Conservation (phyloP, 1,284 basidiomycete species). For the Sanghuangporus baumii region DNA sequence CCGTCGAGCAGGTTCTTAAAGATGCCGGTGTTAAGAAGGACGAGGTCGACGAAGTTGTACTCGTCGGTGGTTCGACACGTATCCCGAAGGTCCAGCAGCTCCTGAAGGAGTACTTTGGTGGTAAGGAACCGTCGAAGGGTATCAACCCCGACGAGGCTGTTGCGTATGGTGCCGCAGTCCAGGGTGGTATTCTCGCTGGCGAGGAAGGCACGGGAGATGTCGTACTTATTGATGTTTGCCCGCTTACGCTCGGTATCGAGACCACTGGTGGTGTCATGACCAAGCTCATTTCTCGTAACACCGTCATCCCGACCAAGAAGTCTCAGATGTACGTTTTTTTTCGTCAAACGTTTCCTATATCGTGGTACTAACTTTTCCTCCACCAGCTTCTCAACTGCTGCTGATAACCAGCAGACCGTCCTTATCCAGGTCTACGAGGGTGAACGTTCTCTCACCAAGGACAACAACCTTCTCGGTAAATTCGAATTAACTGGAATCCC, state of each 20-base stretch:
- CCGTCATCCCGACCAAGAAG: conserved; percentile 97
- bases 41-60: conserved; percentile 88
- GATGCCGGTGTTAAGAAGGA: conserved; percentile 98
- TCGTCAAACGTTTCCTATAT: background rate
- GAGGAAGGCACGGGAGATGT: conserved; percentile 80
- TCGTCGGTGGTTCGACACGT: conserved; percentile 97
- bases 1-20: conserved; percentile 98
- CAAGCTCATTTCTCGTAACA: conserved; percentile 95
- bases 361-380: background rate
- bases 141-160: conserved; percentile 96
- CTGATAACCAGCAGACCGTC: conserved; percentile 91
- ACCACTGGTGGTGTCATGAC: conserved; percentile 99
- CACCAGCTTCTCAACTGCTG: conserved; percentile 85
- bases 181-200: conserved; percentile 94
- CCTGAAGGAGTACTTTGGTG: conserved; percentile 87
- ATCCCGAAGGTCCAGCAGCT: conserved; percentile 98
- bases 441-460: conserved; percentile 93
- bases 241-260: conserved; percentile 94
- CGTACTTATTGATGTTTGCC: conserved; percentile 94
- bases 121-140: conserved; percentile 89
- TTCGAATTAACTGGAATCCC: conserved; percentile 93
- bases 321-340: conserved; percentile 68
- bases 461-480: conserved; percentile 97
- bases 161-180: conserved; percentile 95
- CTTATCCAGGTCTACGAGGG: conserved; percentile 92